These are phyloP conservation scores for Zygotorulaspora florentina DNA, from an alignment of 805 yeast species.

Conservation along the genomic window DNA sequence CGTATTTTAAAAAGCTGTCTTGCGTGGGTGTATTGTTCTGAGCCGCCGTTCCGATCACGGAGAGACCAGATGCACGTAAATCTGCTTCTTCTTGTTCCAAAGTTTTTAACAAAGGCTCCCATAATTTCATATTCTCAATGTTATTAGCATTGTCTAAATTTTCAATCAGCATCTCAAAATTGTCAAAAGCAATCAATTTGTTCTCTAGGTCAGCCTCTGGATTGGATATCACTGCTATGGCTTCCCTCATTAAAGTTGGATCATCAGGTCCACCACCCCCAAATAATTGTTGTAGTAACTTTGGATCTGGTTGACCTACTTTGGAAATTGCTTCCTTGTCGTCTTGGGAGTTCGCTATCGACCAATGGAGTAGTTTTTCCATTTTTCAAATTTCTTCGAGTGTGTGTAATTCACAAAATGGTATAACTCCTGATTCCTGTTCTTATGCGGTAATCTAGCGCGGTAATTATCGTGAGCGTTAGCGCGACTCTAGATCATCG, in stretches of 20 bases:
- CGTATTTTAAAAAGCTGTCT: conserved; percentile 53
- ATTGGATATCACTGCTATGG: conserved; percentile 55
- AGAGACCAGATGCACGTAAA: conserved; percentile 57
- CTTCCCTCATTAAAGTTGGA: conserved; percentile 78
- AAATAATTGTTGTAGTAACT: conserved; percentile 70
- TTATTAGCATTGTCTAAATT: conserved; percentile 93
- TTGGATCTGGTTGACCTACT: conserved; percentile 74
- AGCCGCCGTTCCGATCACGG: conserved; percentile 83
- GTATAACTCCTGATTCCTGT: no score
- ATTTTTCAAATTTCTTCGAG: conserved; percentile 41
- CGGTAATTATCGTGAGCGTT: no score
- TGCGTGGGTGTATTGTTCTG: conserved; percentile 85
- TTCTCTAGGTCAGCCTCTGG: conserved; percentile 58
- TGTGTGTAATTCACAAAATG: background rate
- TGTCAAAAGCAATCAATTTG: conserved; percentile 76
- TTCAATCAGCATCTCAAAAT: conserved; percentile 90
- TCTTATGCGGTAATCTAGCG: no score
- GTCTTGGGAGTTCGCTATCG: conserved; percentile 69
- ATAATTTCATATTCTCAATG: conserved; percentile 73
- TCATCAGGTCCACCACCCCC: conserved; percentile 77
- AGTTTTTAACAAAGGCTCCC: conserved; percentile 65
- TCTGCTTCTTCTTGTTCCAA: conserved; percentile 43
- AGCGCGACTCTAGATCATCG: no score
- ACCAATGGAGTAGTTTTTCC: conserved; percentile 94
- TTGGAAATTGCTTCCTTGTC: conserved; percentile 63